Base-by-base conservation (phyloP, 768 basidiomycete species). In the Tricholoma sp. region DNA sequence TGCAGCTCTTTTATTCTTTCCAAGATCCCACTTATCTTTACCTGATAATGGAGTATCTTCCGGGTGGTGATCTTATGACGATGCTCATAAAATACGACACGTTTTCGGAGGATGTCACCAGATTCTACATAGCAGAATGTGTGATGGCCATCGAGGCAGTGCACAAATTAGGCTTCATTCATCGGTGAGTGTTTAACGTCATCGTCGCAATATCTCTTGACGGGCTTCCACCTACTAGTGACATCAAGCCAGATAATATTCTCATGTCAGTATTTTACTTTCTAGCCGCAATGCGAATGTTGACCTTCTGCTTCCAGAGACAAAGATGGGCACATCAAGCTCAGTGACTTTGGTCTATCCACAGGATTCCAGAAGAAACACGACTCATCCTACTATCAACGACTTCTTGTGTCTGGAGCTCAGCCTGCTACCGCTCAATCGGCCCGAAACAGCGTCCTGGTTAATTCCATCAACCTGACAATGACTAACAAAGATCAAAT, bases 11-110 rank as follows among this genome's bases (percentile, higher is more conserved):
- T 73, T 98, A 96, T 73, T 97, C 94, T n/a, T 98, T 98, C 78
- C 97, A 98, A 69, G 97, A 98, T 69, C 76, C 89, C 1, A 76
- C 87, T 52, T 93, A 89, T 63, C 81, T 99, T 24, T 99, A 98
- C 74, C 80, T 99, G 54, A 90, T 98, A 76, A 98, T 98, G 97
- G 97, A 98, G 74, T 99, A 96, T 72, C 79, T 99, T 47, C 95
- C 96, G 54, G 97, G 97, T 47, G 97, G 97, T 32, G 97, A 99
- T 69, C 78, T 98, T 59, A 98, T 99, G 97, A 97, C 95, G 4
- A 98, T 98, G 96, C 79, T 98, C 56, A 98, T 98, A 80, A 98
- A 98, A 73, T 98, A 98, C 73, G 97, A 98, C 69, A 97, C 95
- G 0, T 98, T 98, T 73, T 91, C 91, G 0, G 96, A 98, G 73